Evolutionary conservation across 805 yeast species (phyloP).

Genomic region (Saccharomyces cerevisiae): DNA sequence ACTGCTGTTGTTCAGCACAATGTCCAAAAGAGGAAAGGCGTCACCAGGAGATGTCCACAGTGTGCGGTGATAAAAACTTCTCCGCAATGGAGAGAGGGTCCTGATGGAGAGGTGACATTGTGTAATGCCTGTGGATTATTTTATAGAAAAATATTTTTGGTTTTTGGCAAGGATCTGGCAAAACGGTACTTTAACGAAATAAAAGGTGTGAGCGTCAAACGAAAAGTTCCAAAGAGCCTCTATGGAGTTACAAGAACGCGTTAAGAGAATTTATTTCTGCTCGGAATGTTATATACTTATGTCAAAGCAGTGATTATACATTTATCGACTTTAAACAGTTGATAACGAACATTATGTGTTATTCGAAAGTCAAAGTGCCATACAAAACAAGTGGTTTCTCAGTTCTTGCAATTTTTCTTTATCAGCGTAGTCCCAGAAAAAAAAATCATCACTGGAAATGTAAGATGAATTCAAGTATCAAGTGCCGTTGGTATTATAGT

Average conservation of each 20-base stretch:
- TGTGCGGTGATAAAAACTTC: conserved; percentile 21
- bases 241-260: background rate
- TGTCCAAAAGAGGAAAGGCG: background rate
- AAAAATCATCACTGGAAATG: too few relatives aligned
- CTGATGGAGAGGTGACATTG: conserved; percentile 63
- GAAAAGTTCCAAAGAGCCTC: background rate
- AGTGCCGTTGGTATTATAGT: background rate
- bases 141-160: conserved; percentile 43
- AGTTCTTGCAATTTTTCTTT: background rate
- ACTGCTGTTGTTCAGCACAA: background rate
- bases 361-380: background rate
- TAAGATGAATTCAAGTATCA: too few relatives aligned
- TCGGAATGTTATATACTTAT: background rate
- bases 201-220: background rate
- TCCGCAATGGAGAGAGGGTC: conserved; percentile 83
- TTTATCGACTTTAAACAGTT: background rate
- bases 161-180: background rate
- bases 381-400: background rate
- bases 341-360: background rate
- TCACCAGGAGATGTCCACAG: background rate
- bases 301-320: background rate
- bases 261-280: background rate
- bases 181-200: background rate
- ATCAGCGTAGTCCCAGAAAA: too few relatives aligned
- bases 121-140: conserved; percentile 81